phyloP scores from a whole-genome alignment of 352 stramenopile genomes.

The Phytopythium litorale region DNA sequence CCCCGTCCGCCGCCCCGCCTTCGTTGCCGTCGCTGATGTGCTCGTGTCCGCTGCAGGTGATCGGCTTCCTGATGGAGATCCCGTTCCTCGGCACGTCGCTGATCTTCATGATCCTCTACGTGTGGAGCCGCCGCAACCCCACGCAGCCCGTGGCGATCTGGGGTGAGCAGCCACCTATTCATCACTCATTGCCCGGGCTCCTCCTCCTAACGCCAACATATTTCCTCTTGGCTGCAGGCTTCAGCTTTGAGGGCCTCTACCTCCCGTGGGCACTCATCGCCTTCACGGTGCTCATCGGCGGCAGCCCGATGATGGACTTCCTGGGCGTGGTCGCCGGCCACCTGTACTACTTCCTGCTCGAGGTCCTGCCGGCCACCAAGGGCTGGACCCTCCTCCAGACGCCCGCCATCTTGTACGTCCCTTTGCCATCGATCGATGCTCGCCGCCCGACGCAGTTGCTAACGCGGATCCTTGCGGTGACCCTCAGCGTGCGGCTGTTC shows the following conservation, averaged over 20 bases:
- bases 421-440: background rate
- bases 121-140: slow-evolving; percentile 87
- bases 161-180: slow-evolving; percentile 31
- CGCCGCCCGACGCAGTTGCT: background rate
- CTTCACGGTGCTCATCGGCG: slow-evolving; percentile 85
- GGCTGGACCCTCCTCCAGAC: slow-evolving; percentile 83
- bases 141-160: slow-evolving; percentile 81
- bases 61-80: slow-evolving; percentile 81
- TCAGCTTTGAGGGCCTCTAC: slow-evolving; percentile 86
- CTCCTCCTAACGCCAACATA: background rate
- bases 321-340: slow-evolving; percentile 84
- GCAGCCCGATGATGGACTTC: slow-evolving; percentile 85
- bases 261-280: slow-evolving; percentile 87
- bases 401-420: slow-evolving; percentile 73
- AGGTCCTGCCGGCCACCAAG: slow-evolving; percentile 84
- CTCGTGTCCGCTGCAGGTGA: slow-evolving; percentile 33
- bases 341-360: slow-evolving; percentile 89
- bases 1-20: no score
- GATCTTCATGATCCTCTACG: slow-evolving; percentile 91
- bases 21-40: background rate
- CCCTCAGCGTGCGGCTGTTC: slow-evolving; percentile 53
- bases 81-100: slow-evolving; percentile 81
- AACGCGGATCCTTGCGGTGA: slow-evolving; percentile 1
- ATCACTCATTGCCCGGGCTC: background rate
- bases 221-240: slow-evolving; percentile 29